Conservation (phyloP, 2,329 filamentous ascomycete genomes). For the Chaetomiaceae sp. region DNA sequence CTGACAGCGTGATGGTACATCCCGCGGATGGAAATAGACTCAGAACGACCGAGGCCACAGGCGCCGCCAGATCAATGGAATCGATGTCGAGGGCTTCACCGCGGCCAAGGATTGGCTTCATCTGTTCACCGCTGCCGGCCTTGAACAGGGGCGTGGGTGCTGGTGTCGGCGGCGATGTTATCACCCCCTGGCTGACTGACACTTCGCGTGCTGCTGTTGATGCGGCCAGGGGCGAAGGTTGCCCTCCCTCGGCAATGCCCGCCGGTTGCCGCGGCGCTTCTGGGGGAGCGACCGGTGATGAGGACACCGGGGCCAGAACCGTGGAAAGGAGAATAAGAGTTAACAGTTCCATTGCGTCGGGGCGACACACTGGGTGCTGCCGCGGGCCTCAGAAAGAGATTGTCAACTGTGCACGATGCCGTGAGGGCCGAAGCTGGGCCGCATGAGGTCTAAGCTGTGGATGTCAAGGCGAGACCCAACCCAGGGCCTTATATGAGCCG, state of each 20-base stretch:
- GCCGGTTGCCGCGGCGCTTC: neutral
- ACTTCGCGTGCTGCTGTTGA: no score
- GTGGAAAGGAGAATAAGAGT: slow-evolving; percentile 16
- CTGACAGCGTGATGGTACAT: slow-evolving; percentile 29
- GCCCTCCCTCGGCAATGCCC: no score
- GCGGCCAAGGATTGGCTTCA: neutral
- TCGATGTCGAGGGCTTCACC: slow-evolving; percentile 9
- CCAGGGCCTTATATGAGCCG: slow-evolving; percentile 16
- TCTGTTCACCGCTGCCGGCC: neutral
- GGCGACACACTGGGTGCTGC: neutral
- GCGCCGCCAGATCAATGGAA: neutral
- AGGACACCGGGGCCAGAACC: slow-evolving; percentile 10
- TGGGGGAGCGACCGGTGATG: slow-evolving; percentile 13
- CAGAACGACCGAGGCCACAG: neutral
- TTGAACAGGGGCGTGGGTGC: neutral
- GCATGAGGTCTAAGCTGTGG: slow-evolving; percentile 13
- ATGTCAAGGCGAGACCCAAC: neutral
- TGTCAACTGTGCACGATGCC: neutral
- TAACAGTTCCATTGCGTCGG: slow-evolving; percentile 17
- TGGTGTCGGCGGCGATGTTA: neutral
- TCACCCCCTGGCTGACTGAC: neutral
- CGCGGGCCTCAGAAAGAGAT: neutral
- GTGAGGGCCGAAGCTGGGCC: slow-evolving; percentile 16
- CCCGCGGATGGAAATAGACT: slow-evolving; percentile 3
- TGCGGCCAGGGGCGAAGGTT: no score